A percentile compares a stretch with the other conserved stretches of the same genome.
These are phyloP conservation scores for Torulaspora gathmanii DNA, from an alignment of 805 yeast genomes.

Conservation along the genomic window DNA sequence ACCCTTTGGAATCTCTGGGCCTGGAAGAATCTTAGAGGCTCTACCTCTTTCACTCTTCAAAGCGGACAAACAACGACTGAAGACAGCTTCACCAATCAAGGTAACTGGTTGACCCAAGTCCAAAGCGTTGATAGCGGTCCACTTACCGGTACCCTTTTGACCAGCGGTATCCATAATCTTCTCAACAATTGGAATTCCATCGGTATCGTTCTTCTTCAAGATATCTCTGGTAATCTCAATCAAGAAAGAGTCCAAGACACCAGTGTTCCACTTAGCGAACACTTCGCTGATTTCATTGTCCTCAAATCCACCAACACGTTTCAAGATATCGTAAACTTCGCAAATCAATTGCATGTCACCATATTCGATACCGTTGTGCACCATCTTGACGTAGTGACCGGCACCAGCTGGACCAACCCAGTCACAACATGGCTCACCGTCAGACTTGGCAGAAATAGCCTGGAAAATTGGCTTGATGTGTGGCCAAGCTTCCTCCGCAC, in stretches of 20 bases:
- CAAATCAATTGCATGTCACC: slow-evolving; percentile 99
- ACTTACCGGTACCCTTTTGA: slow-evolving; percentile 99
- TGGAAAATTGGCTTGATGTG: slow-evolving; percentile 96
- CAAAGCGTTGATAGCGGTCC: slow-evolving; percentile 98
- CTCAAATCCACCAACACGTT: slow-evolving; percentile 85
- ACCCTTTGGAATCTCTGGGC: slow-evolving; percentile 67
- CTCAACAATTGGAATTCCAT: slow-evolving; percentile 90
- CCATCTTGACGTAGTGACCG: slow-evolving; percentile 99
- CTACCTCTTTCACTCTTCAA: slow-evolving; percentile 83
- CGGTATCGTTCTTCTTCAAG: slow-evolving; percentile 80
- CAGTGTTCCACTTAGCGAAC: slow-evolving; percentile 89
- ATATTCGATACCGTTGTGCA: slow-evolving; percentile 98
- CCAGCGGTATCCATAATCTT: slow-evolving; percentile 97
- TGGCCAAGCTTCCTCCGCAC: slow-evolving; percentile 97
- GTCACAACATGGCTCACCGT: slow-evolving; percentile 99
- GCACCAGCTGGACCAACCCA: slow-evolving; percentile 99
- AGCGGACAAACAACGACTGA: slow-evolving; percentile 92
- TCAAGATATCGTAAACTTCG: slow-evolving; percentile 95
- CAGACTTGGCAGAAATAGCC: slow-evolving; percentile 90
- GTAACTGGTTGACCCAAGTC: slow-evolving; percentile 99
- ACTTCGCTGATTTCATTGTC: slow-evolving; percentile 93
- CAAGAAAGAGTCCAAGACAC: slow-evolving; percentile 95
- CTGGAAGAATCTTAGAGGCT: slow-evolving; percentile 74
- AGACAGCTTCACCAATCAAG: slow-evolving; percentile 97
- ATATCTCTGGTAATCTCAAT: slow-evolving; percentile 96